A percentile compares a stretch with the other conserved stretches of the same genome.
phyloP scores from a whole-genome alignment of 2,329 filamentous ascomycete species.

The Beauveria brongniartii region DNA sequence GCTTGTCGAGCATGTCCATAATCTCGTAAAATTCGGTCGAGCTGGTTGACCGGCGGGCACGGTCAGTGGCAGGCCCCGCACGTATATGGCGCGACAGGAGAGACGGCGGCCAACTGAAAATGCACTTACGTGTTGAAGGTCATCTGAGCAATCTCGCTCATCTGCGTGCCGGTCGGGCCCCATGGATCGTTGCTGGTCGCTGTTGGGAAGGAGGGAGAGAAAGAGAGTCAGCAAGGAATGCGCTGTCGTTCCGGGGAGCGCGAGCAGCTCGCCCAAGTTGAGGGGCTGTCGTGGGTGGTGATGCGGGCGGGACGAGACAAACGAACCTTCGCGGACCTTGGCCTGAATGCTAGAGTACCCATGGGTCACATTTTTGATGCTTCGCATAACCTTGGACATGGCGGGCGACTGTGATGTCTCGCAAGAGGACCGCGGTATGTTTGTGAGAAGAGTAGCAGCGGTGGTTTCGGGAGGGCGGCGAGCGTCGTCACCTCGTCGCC shows the following conservation, averaged over 20 bases:
- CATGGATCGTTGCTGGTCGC: slow-evolving; percentile 98
- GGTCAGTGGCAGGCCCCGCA: slow-evolving; percentile 5
- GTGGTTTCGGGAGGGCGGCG: slow-evolving; percentile 1
- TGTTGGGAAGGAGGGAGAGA: slow-evolving; percentile 29
- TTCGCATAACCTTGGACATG: slow-evolving; percentile 97
- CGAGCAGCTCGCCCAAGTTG: not conserved
- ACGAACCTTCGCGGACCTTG: slow-evolving; percentile 91
- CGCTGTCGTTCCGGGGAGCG: slow-evolving; percentile 15
- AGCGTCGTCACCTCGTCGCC: slow-evolving; percentile 10
- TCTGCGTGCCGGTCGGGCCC: slow-evolving; percentile 95
- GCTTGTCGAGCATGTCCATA: slow-evolving; percentile 99
- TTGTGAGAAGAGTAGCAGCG: not conserved
- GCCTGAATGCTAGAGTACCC: slow-evolving; percentile 95
- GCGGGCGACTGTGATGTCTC: slow-evolving; percentile 20
- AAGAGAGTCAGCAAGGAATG: not conserved
- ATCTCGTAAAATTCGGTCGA: slow-evolving; percentile 98
- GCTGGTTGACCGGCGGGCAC: slow-evolving; percentile 35
- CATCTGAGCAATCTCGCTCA: slow-evolving; percentile 97
- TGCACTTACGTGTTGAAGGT: slow-evolving; percentile 86
- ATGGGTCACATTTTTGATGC: slow-evolving; percentile 99
- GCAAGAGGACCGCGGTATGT: not conserved
- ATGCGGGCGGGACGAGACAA: not conserved
- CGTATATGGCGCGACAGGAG: not conserved
- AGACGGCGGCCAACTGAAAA: not conserved
- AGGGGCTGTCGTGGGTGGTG: not conserved